Evolutionary conservation across 164 flowering plant genomes (phyloP).

Genomic region (Pachysandra terminalis): DNA sequence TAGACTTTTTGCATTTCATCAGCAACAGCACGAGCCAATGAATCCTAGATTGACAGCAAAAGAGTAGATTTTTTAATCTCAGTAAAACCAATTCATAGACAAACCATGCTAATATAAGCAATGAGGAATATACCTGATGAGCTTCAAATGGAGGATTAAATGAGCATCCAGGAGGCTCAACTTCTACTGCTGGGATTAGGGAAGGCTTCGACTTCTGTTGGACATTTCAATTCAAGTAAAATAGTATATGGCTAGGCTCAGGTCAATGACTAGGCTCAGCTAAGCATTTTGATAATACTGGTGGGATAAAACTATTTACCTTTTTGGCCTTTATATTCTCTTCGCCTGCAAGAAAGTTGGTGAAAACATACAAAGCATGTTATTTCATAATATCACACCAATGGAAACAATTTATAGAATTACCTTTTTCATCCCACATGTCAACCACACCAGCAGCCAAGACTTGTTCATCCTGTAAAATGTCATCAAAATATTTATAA

Average conservation of each 20-base stretch:
- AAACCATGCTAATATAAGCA: background rate
- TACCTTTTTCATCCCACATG: slow-evolving; percentile 70
- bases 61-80: background rate
- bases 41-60: slow-evolving; percentile 47
- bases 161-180: slow-evolving; percentile 91
- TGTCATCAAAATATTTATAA: background rate
- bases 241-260: too few relatives aligned
- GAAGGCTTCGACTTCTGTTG: slow-evolving; percentile 55
- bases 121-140: slow-evolving; percentile 65
- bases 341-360: slow-evolving; percentile 42
- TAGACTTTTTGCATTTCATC: slow-evolving; percentile 92
- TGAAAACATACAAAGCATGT: too few relatives aligned
- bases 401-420: background rate
- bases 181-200: slow-evolving; percentile 86
- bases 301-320: slow-evolving; percentile 29
- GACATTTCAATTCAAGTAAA: background rate
- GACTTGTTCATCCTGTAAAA: slow-evolving; percentile 35
- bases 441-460: slow-evolving; percentile 39
- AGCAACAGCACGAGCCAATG: slow-evolving; percentile 90
- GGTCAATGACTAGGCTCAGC: too few relatives aligned
- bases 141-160: slow-evolving; percentile 78
- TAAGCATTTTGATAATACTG: too few relatives aligned
- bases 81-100: background rate
- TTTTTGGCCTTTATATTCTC: slow-evolving; percentile 33
- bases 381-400: too few relatives aligned